phyloP scores from a whole-genome alignment of 345 rosid species.

The Brassica nigra region DNA sequence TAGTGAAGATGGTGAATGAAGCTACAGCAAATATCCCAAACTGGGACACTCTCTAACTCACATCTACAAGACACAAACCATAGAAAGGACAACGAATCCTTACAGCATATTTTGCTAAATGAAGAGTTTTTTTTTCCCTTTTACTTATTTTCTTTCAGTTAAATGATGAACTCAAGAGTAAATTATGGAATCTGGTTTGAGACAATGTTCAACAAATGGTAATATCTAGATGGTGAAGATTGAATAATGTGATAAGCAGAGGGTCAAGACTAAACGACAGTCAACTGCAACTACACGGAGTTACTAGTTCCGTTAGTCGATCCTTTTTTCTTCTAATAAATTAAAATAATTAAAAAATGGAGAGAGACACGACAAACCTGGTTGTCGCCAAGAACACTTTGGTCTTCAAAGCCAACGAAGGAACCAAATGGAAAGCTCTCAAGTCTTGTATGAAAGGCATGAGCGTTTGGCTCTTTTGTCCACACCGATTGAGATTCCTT shows the following conservation, averaged over 20 bases:
- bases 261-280: background rate
- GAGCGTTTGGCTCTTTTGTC: conserved; percentile 92
- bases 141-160: background rate
- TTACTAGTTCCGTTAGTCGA: background rate
- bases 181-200: conserved; percentile 26
- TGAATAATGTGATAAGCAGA: background rate
- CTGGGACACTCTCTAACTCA: conserved; percentile 53
- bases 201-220: conserved; percentile 12
- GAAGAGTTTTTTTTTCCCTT: background rate
- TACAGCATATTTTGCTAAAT: conserved; percentile 20
- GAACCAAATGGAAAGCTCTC: conserved; percentile 77
- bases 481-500: conserved; percentile 83
- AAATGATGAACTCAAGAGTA: conserved; percentile 12
- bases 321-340: background rate
- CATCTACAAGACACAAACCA: conserved; percentile 17
- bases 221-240: background rate
- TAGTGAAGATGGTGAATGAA: conserved; percentile 85
- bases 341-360: background rate
- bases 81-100: background rate
- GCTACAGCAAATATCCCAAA: conserved; percentile 75
- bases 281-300: conserved; percentile 17
- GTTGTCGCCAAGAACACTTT: conserved; percentile 84
- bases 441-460: conserved; percentile 90
- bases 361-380: conserved; percentile 50
- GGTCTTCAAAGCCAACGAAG: conserved; percentile 81